Base-by-base conservation (phyloP, 305 asterid species). In the Fraxinus paxiana region DNA sequence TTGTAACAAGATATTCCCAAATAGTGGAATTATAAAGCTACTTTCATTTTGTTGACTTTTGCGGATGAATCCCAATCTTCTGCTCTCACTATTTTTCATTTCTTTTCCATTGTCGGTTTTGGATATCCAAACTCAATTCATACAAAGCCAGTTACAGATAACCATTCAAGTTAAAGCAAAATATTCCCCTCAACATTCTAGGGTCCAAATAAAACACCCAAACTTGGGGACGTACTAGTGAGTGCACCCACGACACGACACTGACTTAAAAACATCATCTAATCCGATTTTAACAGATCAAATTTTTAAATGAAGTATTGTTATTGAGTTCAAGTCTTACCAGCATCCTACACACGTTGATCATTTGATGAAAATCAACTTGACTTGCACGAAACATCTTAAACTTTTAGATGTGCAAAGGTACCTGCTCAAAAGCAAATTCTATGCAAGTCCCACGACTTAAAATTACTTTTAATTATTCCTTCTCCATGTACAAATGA, bases 401-500 rank as follows among this genome's bases (percentile, higher is more conserved):
- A 12, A 10, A 15, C 18, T 3, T 12, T 46, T 46, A 46, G 18
- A 13, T 46, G 15, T 13, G 6, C 7, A 2, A 15, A 13, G 0
- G 18, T 46, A 48, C 6, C 6, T 20, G 6, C 20, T 48, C 2
- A 77, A 48, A 48, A 48, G 75, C 87, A 90, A 90, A 94, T 92
- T 92, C 96, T 86, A 91, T 90, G 56, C 91, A 89, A 88, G 94
- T 80, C 97, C 98, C 96, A 85, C 93, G 83, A 46, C 90, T 89
- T 83, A 82, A 74, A 48, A 73, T 46, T 46, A 79, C 97, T 92
- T 92, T 92, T 71, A 83, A 59, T 87, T 92, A 90, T 92, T 90
- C 96, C 90, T 35, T 85, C 83, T 87, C 85, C 89, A 85, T 10
- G 84, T 82, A 85, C 85, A 86, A 73, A 86, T 84, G 83, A 81